Evolutionary conservation across 208 protist genomes (phyloP), one percentile per base, ranked within the genome.

Genomic region (Crithidia acanthocephali): DNA sequence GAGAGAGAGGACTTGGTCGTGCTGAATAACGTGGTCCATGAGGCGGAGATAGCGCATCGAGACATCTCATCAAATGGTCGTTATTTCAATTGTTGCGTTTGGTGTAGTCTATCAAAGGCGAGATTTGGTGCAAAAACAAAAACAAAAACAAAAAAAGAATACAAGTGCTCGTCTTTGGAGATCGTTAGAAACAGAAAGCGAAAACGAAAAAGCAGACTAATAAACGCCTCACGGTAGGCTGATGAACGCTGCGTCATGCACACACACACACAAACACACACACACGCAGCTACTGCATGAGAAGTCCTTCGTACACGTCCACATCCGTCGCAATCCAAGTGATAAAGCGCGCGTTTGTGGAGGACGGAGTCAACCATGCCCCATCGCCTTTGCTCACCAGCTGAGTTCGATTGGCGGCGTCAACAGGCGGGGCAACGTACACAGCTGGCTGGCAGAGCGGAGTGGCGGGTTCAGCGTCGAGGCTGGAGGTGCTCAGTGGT

Each of bases 321-420:
- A 89, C 73, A 15, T 87, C 81, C 4, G 40, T 37, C 23, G 84
- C 72, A 35, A 92, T 75, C 84, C 87, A 92, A 48, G 76, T 45
- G 20, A 92, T 71, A 68, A 88, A 92, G 0, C 74, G 84, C 10
- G 81, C 52, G 27, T 82, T 64, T 1, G 63, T 11, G 5, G 83
- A 78, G 28, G 67, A 44, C 4, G 86, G 86, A 13, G 66, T 79
- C 4, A 91, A 52, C 51, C 55, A 62, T 42, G 32, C 40, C 22
- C 23, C 16, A 18, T 52, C 42, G 7, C 35, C 42, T 0, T 27
- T 9, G 11, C 25, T 7, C 23, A 18, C 18, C 28, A 44, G 33
- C n/a, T 25, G 16, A 10, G 55, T 16, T 5, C 5, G 13, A 13
- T 20, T 15, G 20, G 22, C n/a, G 3, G 11, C 2, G 33, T 18